These are phyloP conservation scores for Globisporangium splendens DNA, from an alignment of 352 stramenopile species.

Conservation along the genomic window DNA sequence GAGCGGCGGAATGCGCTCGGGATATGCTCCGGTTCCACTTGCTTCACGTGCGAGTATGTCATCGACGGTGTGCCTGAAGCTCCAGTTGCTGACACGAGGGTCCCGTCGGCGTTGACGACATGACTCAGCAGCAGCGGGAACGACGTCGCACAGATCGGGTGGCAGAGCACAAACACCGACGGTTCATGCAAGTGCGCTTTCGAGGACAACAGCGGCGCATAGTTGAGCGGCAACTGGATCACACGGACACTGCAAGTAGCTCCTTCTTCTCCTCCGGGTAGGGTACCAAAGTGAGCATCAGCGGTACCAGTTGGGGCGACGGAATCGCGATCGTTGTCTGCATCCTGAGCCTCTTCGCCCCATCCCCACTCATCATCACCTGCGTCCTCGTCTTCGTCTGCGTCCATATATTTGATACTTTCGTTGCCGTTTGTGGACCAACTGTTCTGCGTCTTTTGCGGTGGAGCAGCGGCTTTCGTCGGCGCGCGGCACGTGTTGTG, in stretches of 20 bases:
- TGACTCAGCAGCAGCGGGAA: slow-evolving; percentile 73
- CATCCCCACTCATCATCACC: slow-evolving; percentile 50
- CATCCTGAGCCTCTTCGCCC: slow-evolving; percentile 24
- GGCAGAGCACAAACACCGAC: slow-evolving; percentile 69
- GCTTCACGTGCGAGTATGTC: slow-evolving; percentile 55
- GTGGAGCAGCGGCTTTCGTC: background rate
- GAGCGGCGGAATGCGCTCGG: slow-evolving; percentile 52
- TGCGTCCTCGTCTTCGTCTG: background rate
- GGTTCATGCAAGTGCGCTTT: slow-evolving; percentile 38
- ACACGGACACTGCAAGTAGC: slow-evolving; percentile 27
- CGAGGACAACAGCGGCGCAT: slow-evolving; percentile 46
- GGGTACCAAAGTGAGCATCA: background rate
- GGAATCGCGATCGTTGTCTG: background rate
- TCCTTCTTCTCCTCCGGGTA: background rate
- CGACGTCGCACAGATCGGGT: slow-evolving; percentile 57
- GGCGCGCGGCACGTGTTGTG: slow-evolving; percentile 13
- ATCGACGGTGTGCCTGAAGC: background rate
- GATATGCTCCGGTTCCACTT: slow-evolving; percentile 68
- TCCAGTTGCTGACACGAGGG: background rate
- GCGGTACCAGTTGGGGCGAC: background rate
- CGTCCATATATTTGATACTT: too few species aligned
- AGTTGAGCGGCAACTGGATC: slow-evolving; percentile 53
- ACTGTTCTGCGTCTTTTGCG: background rate
- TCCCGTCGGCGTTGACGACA: slow-evolving; percentile 14
- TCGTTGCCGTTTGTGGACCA: background rate